Percentiles rank a stretch among this genome's conserved stretches.
These are phyloP conservation scores for Amanita rimosa DNA, from an alignment of 768 basidiomycete genomes.

Conservation along the genomic window DNA sequence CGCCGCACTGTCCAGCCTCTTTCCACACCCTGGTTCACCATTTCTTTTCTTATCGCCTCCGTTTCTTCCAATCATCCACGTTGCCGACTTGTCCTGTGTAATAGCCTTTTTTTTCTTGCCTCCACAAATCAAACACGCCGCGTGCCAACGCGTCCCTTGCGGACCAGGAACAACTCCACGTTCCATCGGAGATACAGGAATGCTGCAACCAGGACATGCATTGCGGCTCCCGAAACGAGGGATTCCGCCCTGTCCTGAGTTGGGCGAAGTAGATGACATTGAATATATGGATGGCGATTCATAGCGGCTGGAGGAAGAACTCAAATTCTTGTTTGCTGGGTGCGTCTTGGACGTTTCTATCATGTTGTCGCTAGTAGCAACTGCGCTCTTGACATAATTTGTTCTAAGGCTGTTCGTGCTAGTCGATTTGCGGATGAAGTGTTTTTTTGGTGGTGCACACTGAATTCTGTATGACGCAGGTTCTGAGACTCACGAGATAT, in stretches of 20 bases:
- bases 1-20: conserved; percentile 74
- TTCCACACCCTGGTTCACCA: conserved; percentile 68
- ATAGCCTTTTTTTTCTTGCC: conserved; percentile 38
- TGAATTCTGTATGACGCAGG: conserved; percentile 9
- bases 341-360: background rate
- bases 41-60: conserved; percentile 32
- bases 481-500: background rate
- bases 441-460: conserved; percentile 35
- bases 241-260: conserved; percentile 14
- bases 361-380: background rate
- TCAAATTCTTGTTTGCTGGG: background rate
- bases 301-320: conserved; percentile 17
- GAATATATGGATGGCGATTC: conserved; percentile 14
- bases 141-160: conserved; percentile 74
- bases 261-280: conserved; percentile 18
- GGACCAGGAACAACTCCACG: conserved; percentile 79
- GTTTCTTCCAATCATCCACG: conserved; percentile 22
- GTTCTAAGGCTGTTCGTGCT: conserved; percentile 14
- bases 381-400: conserved; percentile 5
- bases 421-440: conserved; percentile 24
- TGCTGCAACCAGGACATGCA: conserved; percentile 68
- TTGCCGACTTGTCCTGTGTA: conserved; percentile 17
- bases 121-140: conserved; percentile 68
- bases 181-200: conserved; percentile 73
- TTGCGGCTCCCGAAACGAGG: conserved; percentile 50